Base-by-base conservation (phyloP, 768 basidiomycete species). In the Erythrobasidium yunnanense region DNA sequence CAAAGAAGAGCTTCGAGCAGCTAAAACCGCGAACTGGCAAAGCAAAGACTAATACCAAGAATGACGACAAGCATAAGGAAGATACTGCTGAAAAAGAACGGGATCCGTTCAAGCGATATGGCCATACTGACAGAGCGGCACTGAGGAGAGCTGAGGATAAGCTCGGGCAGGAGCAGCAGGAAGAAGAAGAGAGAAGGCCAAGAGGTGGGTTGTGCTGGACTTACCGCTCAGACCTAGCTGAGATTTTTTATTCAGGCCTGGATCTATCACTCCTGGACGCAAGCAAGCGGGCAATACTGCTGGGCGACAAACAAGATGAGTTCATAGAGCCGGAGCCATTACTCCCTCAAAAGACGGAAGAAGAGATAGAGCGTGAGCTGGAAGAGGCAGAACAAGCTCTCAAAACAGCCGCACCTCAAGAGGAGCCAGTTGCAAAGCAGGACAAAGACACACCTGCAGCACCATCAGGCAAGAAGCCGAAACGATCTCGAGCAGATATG, bases 331-430 rank as follows among this genome's bases (percentile, higher is more conserved):
- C 49, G 3, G 13, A 3, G 13, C 47, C 47, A 29, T 29, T 6
- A 4, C 2, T 58, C 7, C 60, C 60, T 8, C 29, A 25, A 22
- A 63, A 63, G 47, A 63, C 60, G 5, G 60, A 63, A 5, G 60
- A 63, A 25, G 60, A 63, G 46, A 25, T 63, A n/a, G 60, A 63
- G 30, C 46, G 29, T 15, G 60, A 63, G 60, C 60, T 63, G 18
- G 60, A 46, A 51, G 60, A 49, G 5, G 60, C 60, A 27, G 60
- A 49, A 49, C 11, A 6, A 5, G 22, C 20, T 20, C 20, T 63
- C 17, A n/a, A 29, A n/a, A 8, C 29, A 23, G 5, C 34, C 15
- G 4, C 60, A 8, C 22, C 8, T 25, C 18, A 3, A n/a, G 23
- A 4, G 15, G 22, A 32, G 6, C 6, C 2, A 29, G 32, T 20